Conservation (phyloP, 2,329 filamentous ascomycete species). For the Sarocladium brachiariae region DNA sequence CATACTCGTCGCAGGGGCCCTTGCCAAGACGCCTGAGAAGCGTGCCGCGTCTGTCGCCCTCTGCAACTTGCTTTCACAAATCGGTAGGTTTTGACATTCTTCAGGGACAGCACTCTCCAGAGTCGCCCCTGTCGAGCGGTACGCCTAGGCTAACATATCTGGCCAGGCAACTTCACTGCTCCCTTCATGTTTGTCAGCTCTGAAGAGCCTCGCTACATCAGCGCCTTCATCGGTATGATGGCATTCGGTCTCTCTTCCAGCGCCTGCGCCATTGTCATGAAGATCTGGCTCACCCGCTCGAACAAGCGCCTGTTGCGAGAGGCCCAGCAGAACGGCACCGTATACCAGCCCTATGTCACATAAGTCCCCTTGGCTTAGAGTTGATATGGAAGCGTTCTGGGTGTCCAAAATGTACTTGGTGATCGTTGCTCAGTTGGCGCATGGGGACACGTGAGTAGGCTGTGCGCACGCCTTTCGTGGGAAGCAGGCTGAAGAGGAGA, state of each 20-base stretch:
- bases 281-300: conserved; percentile 14
- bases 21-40: conserved; percentile 16
- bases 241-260: conserved; percentile 12
- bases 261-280: conserved; percentile 14
- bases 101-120: too few species aligned
- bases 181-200: conserved; percentile 14
- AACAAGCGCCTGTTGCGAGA: conserved; percentile 14
- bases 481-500: too few species aligned
- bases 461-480: too few species aligned
- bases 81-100: too few species aligned
- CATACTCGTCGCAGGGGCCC: conserved; percentile 13
- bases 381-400: too few species aligned
- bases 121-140: too few species aligned
- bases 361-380: too few species aligned
- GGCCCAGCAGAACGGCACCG: conserved; percentile 13
- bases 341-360: conserved; percentile 15
- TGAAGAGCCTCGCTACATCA: conserved; percentile 14
- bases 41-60: conserved; percentile 15
- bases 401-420: too few species aligned
- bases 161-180: conserved; percentile 9
- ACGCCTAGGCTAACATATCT: too few species aligned
- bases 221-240: conserved; percentile 17
- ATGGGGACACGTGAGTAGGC: too few species aligned
- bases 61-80: conserved; percentile 10
- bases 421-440: too few species aligned